These are phyloP conservation scores for Fusarium pilosicola DNA, from an alignment of 2,329 filamentous ascomycete genomes.

Conservation along the genomic window DNA sequence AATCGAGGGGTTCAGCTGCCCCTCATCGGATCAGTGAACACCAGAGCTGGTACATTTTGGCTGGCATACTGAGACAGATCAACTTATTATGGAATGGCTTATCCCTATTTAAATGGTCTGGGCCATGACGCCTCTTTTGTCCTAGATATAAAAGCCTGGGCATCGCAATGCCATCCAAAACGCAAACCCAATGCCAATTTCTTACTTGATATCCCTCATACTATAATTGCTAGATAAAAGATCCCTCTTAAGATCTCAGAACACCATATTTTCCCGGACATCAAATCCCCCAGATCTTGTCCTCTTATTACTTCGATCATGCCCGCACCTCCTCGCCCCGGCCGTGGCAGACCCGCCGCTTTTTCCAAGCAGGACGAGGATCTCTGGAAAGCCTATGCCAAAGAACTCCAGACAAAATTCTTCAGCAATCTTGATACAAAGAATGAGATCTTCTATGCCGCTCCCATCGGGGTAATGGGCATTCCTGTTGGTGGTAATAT, in stretches of 20 bases:
- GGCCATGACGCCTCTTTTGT: neutral
- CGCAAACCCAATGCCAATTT: no score
- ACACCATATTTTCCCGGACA: accelerated
- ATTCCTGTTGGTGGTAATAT: neutral
- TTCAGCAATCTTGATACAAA: neutral
- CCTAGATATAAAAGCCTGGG: neutral
- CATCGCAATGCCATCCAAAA: accelerated
- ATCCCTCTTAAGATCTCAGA: no score
- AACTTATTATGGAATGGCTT: neutral
- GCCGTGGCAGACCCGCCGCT: neutral
- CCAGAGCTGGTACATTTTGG: neutral
- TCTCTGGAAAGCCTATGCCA: neutral
- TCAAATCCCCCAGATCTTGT: accelerated
- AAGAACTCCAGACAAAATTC: neutral
- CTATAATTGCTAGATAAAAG: no score
- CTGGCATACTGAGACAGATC: neutral
- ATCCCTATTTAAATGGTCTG: neutral
- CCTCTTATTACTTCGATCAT: neutral
- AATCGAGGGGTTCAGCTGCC: neutral
- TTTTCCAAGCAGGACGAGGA: neutral
- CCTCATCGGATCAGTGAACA: neutral
- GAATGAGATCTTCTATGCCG: neutral
- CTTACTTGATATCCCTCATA: no score
- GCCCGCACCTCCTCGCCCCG: neutral
- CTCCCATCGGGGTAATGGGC: neutral